phyloP scores from a whole-genome alignment of 441 rosid genomes.

The Populus tomentosa region DNA sequence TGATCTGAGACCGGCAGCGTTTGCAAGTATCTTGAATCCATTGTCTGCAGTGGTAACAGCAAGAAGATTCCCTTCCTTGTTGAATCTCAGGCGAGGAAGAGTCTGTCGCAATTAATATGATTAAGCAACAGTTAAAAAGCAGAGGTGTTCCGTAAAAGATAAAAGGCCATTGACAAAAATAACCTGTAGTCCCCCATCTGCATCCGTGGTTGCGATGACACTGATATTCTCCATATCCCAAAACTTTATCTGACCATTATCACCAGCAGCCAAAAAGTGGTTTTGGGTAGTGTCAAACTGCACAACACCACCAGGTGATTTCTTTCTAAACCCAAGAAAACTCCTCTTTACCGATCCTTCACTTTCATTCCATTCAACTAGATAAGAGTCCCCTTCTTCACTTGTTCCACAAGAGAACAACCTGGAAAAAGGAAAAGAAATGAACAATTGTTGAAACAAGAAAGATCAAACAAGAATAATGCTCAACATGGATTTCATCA shows the following conservation, averaged over 20 bases:
- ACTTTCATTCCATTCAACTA: conserved; percentile 94
- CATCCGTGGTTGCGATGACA: conserved; percentile 57
- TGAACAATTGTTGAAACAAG: conserved; percentile 7
- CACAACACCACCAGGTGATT: conserved; percentile 44
- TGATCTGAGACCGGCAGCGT: conserved; percentile 57
- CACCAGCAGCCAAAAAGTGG: conserved; percentile 88
- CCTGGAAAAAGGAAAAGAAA: conserved; percentile 35
- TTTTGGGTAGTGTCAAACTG: conserved; percentile 84
- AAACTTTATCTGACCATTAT: conserved; percentile 75
- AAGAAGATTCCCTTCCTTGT: conserved; percentile 83
- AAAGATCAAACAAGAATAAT: not conserved
- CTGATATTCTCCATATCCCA: conserved; percentile 79
- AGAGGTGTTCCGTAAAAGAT: conserved; percentile 9
- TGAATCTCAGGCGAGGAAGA: conserved; percentile 76
- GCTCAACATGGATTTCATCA: not conserved
- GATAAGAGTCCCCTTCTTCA: conserved; percentile 77
- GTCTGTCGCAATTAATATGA: conserved; percentile 39
- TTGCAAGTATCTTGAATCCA: conserved; percentile 88
- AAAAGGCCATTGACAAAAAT: conserved; percentile 28
- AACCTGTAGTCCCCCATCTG: conserved; percentile 89
- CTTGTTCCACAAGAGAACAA: conserved; percentile 91
- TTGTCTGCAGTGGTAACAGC: conserved; percentile 77
- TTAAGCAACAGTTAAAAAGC: conserved; percentile 19
- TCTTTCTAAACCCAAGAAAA: conserved; percentile 64
- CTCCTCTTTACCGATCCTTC: conserved; percentile 81